phyloP scores from a whole-genome alignment of 768 basidiomycete genomes.

The Lentinula lateritia region DNA sequence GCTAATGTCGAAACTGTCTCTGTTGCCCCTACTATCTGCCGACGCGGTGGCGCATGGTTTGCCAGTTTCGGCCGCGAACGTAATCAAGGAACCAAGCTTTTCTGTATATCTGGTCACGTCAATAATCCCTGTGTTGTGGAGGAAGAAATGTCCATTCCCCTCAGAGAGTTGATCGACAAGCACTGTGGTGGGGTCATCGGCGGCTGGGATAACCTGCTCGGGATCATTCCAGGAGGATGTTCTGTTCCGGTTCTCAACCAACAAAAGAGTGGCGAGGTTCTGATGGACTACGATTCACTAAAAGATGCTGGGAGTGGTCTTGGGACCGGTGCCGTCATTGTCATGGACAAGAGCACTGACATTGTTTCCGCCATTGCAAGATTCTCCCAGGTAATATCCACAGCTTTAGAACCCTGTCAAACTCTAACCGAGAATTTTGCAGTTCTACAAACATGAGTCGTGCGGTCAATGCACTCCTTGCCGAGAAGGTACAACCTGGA shows the following conservation, averaged over 20 bases:
- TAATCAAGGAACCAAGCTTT: constrained; percentile 96
- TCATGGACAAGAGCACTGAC: constrained; percentile 98
- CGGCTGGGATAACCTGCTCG: constrained; percentile 95
- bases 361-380: constrained; percentile 92
- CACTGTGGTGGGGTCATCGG: constrained; percentile 94
- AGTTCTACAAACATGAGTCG: constrained; percentile 99
- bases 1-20: constrained; percentile 99
- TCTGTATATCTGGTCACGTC: constrained; percentile 94
- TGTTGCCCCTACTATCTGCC: constrained; percentile 93
- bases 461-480: constrained; percentile 97
- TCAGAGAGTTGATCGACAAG: constrained; percentile 91
- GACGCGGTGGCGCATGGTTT: constrained; percentile 88
- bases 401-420: neutral
- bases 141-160: constrained; percentile 98
- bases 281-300: constrained; percentile 99
- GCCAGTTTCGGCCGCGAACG: constrained; percentile 86
- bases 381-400: constrained; percentile 60
- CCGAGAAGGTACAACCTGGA: constrained; percentile 95
- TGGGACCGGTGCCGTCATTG: constrained; percentile 97
- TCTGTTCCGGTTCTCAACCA: constrained; percentile 92
- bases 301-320: constrained; percentile 96
- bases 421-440: neutral
- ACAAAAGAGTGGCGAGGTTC: constrained; percentile 75
- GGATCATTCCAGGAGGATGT: constrained; percentile 94
- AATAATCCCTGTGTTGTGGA: constrained; percentile 98